Conservation (phyloP, 2,329 filamentous ascomycete genomes). For the Claviceps maximensis region DNA sequence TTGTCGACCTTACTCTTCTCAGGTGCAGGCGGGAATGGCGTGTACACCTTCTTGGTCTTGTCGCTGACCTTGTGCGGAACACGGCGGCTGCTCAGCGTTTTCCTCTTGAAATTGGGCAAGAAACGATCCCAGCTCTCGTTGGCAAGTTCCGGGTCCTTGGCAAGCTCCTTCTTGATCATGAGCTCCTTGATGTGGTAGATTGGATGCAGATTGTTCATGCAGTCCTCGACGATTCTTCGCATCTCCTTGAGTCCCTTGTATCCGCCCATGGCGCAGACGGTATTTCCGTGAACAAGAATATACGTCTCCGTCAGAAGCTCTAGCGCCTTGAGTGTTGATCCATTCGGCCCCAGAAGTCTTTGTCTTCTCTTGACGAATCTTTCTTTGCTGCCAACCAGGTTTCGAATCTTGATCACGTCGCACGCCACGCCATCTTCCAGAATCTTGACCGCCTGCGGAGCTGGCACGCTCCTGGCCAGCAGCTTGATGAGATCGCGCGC, state of each 20-base stretch:
- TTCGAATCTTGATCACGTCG: slow-evolving; percentile 93
- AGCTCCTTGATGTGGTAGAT: slow-evolving; percentile 70
- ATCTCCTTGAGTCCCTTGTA: slow-evolving; percentile 92
- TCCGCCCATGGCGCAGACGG: slow-evolving; percentile 79
- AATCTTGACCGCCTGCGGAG: slow-evolving; percentile 86
- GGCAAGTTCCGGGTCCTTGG: slow-evolving; percentile 74
- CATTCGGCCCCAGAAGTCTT: slow-evolving; percentile 80
- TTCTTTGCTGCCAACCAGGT: slow-evolving; percentile 83
- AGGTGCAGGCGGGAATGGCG: slow-evolving; percentile 88
- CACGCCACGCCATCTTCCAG: slow-evolving; percentile 83
- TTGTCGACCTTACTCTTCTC: slow-evolving; percentile 99
- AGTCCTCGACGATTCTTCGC: slow-evolving; percentile 79
- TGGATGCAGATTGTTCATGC: slow-evolving; percentile 93
- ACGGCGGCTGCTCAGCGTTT: slow-evolving; percentile 70
- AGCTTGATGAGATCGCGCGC: slow-evolving; percentile 90
- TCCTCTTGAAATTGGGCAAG: slow-evolving; percentile 93
- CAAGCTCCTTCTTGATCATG: slow-evolving; percentile 87
- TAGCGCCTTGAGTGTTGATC: slow-evolving; percentile 84
- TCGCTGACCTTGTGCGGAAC: slow-evolving; percentile 78
- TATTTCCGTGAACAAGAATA: slow-evolving; percentile 92
- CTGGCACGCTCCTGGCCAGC: slow-evolving; percentile 79
- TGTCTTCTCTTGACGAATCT: slow-evolving; percentile 91
- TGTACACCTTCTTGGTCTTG: slow-evolving; percentile 90
- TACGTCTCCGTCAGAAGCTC: slow-evolving; percentile 87
- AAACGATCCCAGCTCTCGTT: slow-evolving; percentile 93